phyloP scores from a whole-genome alignment of 768 basidiomycete species.

The Lactarius psammicola region DNA sequence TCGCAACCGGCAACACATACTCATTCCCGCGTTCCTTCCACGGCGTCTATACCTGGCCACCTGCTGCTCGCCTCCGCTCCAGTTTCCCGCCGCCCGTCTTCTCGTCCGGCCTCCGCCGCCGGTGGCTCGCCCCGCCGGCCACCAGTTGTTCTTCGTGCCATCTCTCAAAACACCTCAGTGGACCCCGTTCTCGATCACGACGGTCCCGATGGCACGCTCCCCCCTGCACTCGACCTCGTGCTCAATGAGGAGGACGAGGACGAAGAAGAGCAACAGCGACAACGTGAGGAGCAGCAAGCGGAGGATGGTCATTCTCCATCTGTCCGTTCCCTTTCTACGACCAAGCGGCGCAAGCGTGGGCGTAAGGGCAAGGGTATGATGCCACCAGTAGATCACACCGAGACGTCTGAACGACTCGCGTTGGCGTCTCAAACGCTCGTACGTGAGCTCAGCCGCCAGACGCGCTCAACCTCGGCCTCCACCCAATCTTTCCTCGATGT shows the following conservation, averaged over 20 bases:
- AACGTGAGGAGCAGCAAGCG: not conserved
- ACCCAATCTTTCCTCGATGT: conserved; percentile 28
- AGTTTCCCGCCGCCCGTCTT: conserved; percentile 67
- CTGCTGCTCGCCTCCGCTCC: conserved; percentile 62
- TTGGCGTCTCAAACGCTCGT: conserved; percentile 79
- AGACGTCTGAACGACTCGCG: conserved; percentile 68
- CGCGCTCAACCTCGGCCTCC: conserved; percentile 26
- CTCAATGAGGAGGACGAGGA: conserved; percentile 36
- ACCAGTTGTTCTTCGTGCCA: conserved; percentile 49
- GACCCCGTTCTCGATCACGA: conserved; percentile 34
- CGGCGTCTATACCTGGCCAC: conserved; percentile 58
- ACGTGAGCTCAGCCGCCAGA: conserved; percentile 73
- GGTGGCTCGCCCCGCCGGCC: conserved; percentile 45
- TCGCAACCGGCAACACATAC: conserved; percentile 36
- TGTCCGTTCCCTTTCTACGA: conserved; percentile 50
- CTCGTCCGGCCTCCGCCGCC: conserved; percentile 57
- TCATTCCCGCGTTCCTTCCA: conserved; percentile 59
- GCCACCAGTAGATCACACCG: conserved; percentile 41
- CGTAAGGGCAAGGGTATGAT: conserved; percentile 72
- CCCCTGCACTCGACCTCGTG: conserved; percentile 25
- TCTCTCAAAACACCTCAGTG: conserved; percentile 65
- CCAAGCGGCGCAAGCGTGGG: conserved; percentile 81
- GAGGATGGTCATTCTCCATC: conserved; percentile 17
- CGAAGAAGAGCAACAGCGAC: conserved; percentile 49
- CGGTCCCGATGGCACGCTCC: conserved; percentile 23